Base-by-base conservation (phyloP, 2,329 filamentous ascomycete species). In the Rugonectria rugulosa region DNA sequence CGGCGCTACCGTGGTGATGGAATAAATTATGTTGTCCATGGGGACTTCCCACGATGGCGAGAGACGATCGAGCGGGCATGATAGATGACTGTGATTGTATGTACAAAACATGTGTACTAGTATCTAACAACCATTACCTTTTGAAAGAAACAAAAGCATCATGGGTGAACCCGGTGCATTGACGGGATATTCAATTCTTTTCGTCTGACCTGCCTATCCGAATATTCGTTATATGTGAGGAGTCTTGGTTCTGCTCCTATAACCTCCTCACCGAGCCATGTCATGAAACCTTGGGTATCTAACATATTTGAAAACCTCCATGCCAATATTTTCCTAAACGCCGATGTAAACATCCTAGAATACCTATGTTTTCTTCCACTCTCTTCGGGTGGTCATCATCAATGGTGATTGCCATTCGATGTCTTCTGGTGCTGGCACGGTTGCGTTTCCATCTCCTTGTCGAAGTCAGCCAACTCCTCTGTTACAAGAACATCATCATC, bases 1-100 rank as follows among this genome's bases (percentile, higher is more conserved):
- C 59, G 95, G 95, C 64, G 95, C 89, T 62, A 92, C 90, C 63
- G 94, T 91, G 59, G 80, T 85, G 62, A 95, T 99, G 91, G 95
- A 99, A 76, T 98, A 91, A 80, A n/a, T n/a, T n/a, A n/a, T n/a
- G n/a, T n/a, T n/a, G n/a, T n/a, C n/a, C n/a, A n/a, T n/a, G 69
- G 10, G 37, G 19, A 43, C 23, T 37, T 50, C 42, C 31, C 41
- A 27, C 53, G 44, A 49, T 54, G 47, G 56, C 29, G 41, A 23
- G 42, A 64, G 60, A 59, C 42, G 49, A 57, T 62, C 63, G 62
- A 62, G 45, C 65, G 68, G 64, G 65, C 64, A 72, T 65, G 67
- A 71, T 70, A 67, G 67, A 68, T 65, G 63, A 68, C 65, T 65
- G 65, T 34, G 62, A 64, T 68, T 70, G 69, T 67, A 73, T 75